These are phyloP conservation scores for Daphne laureola DNA, from an alignment of 441 rosid genomes.

Conservation along the genomic window DNA sequence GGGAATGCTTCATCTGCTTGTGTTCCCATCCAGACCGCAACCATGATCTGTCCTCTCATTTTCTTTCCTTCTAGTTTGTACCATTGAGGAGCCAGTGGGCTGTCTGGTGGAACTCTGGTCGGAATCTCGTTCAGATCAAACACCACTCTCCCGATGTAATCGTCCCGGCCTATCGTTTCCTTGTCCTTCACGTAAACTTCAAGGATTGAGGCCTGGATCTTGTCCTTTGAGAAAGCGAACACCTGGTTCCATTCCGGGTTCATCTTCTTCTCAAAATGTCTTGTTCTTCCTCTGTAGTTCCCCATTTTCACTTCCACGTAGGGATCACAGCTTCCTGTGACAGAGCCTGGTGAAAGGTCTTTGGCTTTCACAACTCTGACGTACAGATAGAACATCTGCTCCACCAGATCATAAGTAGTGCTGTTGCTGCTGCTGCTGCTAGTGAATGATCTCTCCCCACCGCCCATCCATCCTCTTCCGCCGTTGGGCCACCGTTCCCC, in stretches of 20 bases:
- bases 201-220: constrained; percentile 44
- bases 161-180: constrained; percentile 56
- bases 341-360: constrained; percentile 39
- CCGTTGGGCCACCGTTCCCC: constrained; percentile 68
- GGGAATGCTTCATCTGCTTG: constrained; percentile 69
- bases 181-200: constrained; percentile 50
- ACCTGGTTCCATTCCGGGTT: constrained; percentile 70
- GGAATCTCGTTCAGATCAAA: constrained; percentile 59
- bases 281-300: constrained; percentile 59
- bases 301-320: constrained; percentile 71
- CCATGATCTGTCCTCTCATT: constrained; percentile 54
- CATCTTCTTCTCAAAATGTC: constrained; percentile 43
- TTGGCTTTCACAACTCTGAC: constrained; percentile 55
- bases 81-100: constrained; percentile 68
- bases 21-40: constrained; percentile 71
- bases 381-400: constrained; percentile 73
- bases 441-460: constrained; percentile 35
- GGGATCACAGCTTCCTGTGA: constrained; percentile 55
- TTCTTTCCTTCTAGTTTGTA: constrained; percentile 44
- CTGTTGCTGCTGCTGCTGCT: too few relatives aligned
- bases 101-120: constrained; percentile 61
- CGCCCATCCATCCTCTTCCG: constrained; percentile 50
- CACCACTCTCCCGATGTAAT: constrained; percentile 41
- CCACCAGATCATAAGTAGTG: constrained; percentile 78
- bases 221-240: constrained; percentile 56